These are phyloP conservation scores for Hemisphaericaspora lyxosophila DNA, from an alignment of 1,139 yeast species.

Conservation along the genomic window DNA sequence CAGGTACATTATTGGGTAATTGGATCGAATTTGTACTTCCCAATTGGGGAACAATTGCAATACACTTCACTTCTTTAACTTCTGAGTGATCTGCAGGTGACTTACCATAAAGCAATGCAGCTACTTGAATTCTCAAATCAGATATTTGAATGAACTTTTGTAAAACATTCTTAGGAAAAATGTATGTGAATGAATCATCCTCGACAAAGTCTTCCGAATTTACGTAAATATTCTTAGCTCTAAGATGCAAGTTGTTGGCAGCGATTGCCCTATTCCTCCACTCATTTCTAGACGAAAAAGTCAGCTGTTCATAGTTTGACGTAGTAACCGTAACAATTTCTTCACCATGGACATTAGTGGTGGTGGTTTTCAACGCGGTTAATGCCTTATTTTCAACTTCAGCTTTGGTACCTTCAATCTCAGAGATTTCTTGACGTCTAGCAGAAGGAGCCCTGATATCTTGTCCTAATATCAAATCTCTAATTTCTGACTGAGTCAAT, in stretches of 20 bases:
- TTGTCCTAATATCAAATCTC: constrained; percentile 93
- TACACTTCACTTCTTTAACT: constrained; percentile 73
- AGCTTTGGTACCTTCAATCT: constrained; percentile 54
- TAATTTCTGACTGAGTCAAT: constrained; percentile 87
- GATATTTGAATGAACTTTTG: constrained; percentile 77
- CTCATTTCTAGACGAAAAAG: constrained; percentile 81
- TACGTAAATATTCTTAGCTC: constrained; percentile 77
- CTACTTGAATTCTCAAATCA: constrained; percentile 81
- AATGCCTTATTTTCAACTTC: constrained; percentile 39
- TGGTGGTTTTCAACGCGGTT: constrained; percentile 80
- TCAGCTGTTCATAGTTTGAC: constrained; percentile 80
- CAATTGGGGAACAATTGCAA: constrained; percentile 86
- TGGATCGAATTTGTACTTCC: constrained; percentile 71
- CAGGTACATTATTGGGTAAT: constrained; percentile 53
- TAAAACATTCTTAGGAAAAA: constrained; percentile 79
- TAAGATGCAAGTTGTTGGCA: constrained; percentile 66
- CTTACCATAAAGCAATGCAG: constrained; percentile 74
- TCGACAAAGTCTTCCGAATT: constrained; percentile 53
- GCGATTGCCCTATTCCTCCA: constrained; percentile 92
- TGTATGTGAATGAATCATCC: constrained; percentile 57
- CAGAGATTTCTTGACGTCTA: constrained; percentile 74
- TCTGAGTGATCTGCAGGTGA: constrained; percentile 62
- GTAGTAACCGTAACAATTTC: constrained; percentile 94
- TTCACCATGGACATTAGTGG: constrained; percentile 93
- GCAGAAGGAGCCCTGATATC: constrained; percentile 89